Evolutionary conservation across 495 filamentous ascomycete genomes (phyloP), one percentile per base, ranked within the genome.

Genomic region (Aspergillus kassunensis): DNA sequence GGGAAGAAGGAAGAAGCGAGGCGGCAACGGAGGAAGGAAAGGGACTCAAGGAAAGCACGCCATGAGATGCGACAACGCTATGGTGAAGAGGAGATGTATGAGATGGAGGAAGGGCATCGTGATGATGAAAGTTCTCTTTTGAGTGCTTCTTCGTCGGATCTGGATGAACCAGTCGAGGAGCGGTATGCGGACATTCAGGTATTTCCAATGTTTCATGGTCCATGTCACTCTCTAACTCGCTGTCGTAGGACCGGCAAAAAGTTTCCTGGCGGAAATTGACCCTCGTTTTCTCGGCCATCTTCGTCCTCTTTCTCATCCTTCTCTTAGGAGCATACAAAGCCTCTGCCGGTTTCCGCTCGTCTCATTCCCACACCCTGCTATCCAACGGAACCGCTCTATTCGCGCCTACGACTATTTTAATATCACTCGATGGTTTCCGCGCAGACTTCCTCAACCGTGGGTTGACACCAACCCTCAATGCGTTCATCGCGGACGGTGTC

Each of bases 401-500:
- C 64, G 84, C 82, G 3, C 90, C 90, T 15, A 99, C 93, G 0
- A 99, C 93, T 1, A 87, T 99, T 34, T 67, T 97, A 40, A 88
- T 99, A 56, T 97, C 92, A 30, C 77, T 99, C 9, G 93, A 99
- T 68, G 93, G 93, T 2, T 97, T 99, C 66, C 84, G 93, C n/a
- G 91, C 95, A 2, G 93, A 97, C 65, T 99, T 96, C 56, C 78
- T 99, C 29, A 79, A 81, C 27, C 82, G 91, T 21, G 84, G 84
- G 6, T 63, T 99, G 40, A 96, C 93, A 0, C 93, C 92, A 0
- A 83, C 85, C 0, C 77, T 99, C 5, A 87, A 84, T 51, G 74
- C 80, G 11, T 88, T 99, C 61, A 76, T 95, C 55, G 81, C 82
- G 27, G 79, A 87, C 34, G 93, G 93, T 25, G 82, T 99, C 2